Evolutionary conservation across 345 rosid species (phyloP), one percentile per base, ranked within the genome.

Genomic region (Populus pruinosa): DNA sequence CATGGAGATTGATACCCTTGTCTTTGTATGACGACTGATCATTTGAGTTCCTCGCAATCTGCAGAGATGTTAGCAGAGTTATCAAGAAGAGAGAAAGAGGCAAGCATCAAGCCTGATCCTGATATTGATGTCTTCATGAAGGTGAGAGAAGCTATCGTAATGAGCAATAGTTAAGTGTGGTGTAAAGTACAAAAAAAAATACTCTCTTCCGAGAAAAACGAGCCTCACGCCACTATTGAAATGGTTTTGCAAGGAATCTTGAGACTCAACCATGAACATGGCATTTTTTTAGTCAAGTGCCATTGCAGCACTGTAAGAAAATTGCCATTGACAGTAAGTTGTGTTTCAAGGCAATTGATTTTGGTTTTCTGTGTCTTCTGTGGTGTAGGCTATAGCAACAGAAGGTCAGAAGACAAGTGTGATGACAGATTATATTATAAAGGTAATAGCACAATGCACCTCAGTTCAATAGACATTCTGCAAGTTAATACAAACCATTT

Each of bases 41-140:
- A 47, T 71, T 43, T 50, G 21, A 69, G n/a, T n/a, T 25, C 6
- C 36, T 17, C 16, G 33, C 43, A 13, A 20, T 55, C 16, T 77
- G 81, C 80, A 90, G 97, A 92, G 38, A 76, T 89, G 87, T 77
- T 92, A 70, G 77, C 82, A 1, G 97, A 92, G 85, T 85, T 92
- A 68, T 81, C 83, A 18, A 85, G 94, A 81, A 90, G 97, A 84
- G 97, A 92, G 79, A 92, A 86, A 65, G 90, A 81, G 41, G 91
- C 91, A 47, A 85, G 88, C 66, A 90, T 92, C 61, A 88, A 85
- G 80, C 97, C 97, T 16, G 94, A 90, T 85, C 87, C 89, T 43
- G 92, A 92, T 80, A 62, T 92, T 72, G 94, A 90, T 79, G 78
- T 92, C 67, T 92, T 78, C 88, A 88, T 89, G 94, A 92, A 90